These are phyloP conservation scores for Leishmania braziliensis DNA, from an alignment of 208 protist species.

Conservation along the genomic window DNA sequence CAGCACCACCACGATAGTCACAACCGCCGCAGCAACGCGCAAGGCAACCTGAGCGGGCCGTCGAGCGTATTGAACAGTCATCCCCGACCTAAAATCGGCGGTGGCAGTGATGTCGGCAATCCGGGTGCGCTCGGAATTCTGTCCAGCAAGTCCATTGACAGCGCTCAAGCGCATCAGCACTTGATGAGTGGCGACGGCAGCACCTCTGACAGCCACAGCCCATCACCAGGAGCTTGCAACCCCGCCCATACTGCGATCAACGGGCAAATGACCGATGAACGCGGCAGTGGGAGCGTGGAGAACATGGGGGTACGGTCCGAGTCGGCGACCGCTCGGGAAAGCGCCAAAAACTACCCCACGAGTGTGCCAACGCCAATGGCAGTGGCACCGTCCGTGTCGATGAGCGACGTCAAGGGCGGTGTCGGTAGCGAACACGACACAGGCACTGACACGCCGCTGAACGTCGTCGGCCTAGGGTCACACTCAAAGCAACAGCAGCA, in stretches of 20 bases:
- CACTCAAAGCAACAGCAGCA: conserved; percentile 1
- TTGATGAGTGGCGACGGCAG: conserved; percentile 4
- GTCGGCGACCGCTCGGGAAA: background rate
- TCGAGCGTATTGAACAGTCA: conserved; percentile 10
- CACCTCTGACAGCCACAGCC: background rate
- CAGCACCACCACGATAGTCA: conserved; percentile 17
- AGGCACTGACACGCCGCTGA: conserved; percentile 1
- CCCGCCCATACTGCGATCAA: background rate
- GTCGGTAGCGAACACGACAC: background rate
- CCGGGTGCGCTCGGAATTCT: conserved; percentile 15
- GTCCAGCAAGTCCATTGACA: conserved; percentile 11
- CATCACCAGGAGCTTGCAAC: background rate
- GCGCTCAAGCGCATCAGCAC: conserved; percentile 10
- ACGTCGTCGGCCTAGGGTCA: background rate
- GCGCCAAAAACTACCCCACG: background rate
- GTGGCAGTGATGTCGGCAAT: conserved; percentile 7
- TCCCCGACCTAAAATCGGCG: conserved; percentile 2
- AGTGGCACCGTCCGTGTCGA: background rate
- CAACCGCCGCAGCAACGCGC: background rate
- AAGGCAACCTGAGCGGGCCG: background rate
- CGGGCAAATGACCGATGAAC: no score
- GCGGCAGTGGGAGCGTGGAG: background rate
- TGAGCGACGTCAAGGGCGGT: background rate
- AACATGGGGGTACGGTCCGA: background rate
- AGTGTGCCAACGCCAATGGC: background rate